Base-by-base conservation (phyloP, 2,329 filamentous ascomycete genomes). In the Cytospora paraplurivora region DNA sequence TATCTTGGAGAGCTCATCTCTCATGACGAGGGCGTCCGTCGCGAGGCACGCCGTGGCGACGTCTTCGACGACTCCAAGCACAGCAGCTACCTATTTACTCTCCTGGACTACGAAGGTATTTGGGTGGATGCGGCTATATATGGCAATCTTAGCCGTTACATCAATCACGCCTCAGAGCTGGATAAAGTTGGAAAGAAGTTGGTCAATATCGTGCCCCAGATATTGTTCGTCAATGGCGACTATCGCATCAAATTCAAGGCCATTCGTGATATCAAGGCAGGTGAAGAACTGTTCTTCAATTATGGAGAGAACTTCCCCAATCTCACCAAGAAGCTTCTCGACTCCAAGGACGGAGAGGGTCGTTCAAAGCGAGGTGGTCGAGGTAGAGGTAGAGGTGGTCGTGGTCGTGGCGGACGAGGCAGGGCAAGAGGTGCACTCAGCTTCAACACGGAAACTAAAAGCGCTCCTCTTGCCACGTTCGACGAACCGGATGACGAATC, bases 281-380 rank as follows among this genome's bases (percentile, higher is more conserved):
- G 91, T 32, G 88, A 92, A 66, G 91, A 95, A 74, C 77, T 96
- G 0, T 90, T 92, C 72, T 96, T 94, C 74, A 85, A 94, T 71
- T 95, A 96, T 69, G 89, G 89, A 50, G 83, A 88, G 70, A 85
- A 87, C 66, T 88, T 89, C 69, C 84, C 85, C 13, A 87, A 88
- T 64, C 73, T 88, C 63, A 86, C 79, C 38, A 81, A 83, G 73
- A 82, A 82, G 65, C 72, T 82, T 32, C 73, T 81, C 34, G 77
- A 81, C 67, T 76, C 78, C 68, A 77, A 77, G 67, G 76, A 76
- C n/a, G 59, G 53, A 44, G 64, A 64, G n/a, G 11, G 50, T 17
- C 44, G 41, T 41, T 53, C 62, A 6, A 66, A 64, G 37, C 66
- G 65, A 7, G 62, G 54, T 19, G 37, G 38, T 44, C 47, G 52